Evolutionary conservation across 768 basidiomycete genomes (phyloP).

Genomic region (Tephrocybe sp.): DNA sequence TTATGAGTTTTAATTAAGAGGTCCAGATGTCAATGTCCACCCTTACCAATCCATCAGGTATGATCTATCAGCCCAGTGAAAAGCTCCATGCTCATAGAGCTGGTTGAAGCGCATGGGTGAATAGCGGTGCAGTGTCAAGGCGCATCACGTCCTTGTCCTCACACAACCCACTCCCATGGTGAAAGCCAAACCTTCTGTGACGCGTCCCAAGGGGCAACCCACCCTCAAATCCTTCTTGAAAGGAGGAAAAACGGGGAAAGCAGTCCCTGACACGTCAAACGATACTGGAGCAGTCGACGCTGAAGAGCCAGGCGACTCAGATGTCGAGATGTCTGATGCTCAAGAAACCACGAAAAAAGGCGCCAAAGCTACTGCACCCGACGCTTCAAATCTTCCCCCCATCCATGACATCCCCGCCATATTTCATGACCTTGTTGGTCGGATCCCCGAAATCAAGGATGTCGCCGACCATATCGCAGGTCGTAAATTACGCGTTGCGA

Average conservation of each 20-base stretch:
- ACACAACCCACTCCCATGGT: slow-evolving; percentile 46
- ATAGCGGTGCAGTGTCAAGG: too few species aligned
- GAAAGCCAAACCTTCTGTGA: slow-evolving; percentile 38
- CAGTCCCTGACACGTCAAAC: slow-evolving; percentile 31
- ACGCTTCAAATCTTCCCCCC: slow-evolving; percentile 71
- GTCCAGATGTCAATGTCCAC: not conserved
- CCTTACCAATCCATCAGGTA: slow-evolving; percentile 55
- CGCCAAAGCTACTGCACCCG: slow-evolving; percentile 43
- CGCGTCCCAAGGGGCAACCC: slow-evolving; percentile 45
- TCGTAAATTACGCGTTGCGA: slow-evolving; percentile 87
- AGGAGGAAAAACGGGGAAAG: slow-evolving; percentile 32
- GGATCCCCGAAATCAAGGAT: slow-evolving; percentile 60
- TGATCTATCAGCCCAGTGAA: slow-evolving; percentile 42
- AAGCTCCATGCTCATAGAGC: slow-evolving; percentile 34
- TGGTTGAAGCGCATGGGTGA: slow-evolving; percentile 19
- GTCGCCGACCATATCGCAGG: slow-evolving; percentile 69
- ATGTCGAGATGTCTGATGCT: slow-evolving; percentile 32
- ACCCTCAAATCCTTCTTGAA: slow-evolving; percentile 55
- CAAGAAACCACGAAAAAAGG: slow-evolving; percentile 28
- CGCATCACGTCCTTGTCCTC: too few species aligned
- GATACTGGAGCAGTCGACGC: slow-evolving; percentile 26
- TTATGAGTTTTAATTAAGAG: not conserved
- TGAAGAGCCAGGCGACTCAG: slow-evolving; percentile 29
- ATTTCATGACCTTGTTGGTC: slow-evolving; percentile 71
- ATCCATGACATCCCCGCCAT: slow-evolving; percentile 69